Conservation (phyloP, 768 basidiomycete species). For the Hemileccinum impolitum region DNA sequence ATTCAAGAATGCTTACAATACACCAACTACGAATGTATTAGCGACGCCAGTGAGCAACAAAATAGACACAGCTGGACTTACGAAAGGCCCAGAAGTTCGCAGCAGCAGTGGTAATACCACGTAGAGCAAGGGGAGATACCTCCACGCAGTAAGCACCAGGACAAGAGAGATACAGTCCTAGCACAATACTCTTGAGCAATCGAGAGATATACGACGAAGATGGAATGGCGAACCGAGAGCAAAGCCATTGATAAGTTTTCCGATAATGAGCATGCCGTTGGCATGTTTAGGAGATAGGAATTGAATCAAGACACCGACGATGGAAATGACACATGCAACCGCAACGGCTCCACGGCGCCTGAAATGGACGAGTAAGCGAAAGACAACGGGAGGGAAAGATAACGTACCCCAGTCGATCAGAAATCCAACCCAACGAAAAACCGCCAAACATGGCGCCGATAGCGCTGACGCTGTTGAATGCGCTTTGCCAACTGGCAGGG, state of each 20-base stretch:
- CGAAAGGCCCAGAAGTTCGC: conserved; percentile 26
- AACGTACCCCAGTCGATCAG: conserved; percentile 19
- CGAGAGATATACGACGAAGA: too few species aligned
- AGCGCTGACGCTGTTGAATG: conserved; percentile 23
- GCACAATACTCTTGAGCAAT: not conserved
- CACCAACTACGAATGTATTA: conserved; percentile 15
- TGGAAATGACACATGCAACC: conserved; percentile 20
- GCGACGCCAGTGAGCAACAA: not conserved
- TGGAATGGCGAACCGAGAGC: conserved; percentile 15
- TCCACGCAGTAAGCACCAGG: conserved; percentile 26
- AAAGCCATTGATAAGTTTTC: conserved; percentile 27
- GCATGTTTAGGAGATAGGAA: conserved; percentile 21
- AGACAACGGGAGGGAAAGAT: not conserved
- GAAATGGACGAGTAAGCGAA: not conserved
- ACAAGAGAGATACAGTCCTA: conserved; percentile 25
- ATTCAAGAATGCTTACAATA: too few species aligned
- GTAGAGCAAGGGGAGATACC: conserved; percentile 26
- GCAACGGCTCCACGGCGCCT: conserved; percentile 25
- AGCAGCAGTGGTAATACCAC: conserved; percentile 23
- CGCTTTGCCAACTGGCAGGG: conserved; percentile 27
- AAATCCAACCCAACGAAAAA: conserved; percentile 21
- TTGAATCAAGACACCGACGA: conserved; percentile 21
- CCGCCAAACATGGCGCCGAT: conserved; percentile 27
- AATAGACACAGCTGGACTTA: conserved; percentile 2
- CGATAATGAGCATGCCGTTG: conserved; percentile 24